Conservation (phyloP, 1,284 basidiomycete species). For the Anthracocystis setariae region DNA sequence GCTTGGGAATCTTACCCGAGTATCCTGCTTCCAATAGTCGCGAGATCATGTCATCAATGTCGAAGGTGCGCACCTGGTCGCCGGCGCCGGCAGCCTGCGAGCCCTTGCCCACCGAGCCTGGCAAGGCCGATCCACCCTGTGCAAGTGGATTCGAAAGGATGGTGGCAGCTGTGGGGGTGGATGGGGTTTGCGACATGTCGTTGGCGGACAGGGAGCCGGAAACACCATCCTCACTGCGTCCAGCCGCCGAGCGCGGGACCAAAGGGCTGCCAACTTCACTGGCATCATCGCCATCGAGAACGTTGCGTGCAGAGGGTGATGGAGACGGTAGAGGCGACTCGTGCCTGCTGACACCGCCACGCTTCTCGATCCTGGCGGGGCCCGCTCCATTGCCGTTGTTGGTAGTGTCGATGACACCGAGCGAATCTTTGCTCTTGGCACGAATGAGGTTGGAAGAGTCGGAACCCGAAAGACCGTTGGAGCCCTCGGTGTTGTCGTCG, state of each 20-base stretch:
- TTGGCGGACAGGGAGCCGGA: constrained; percentile 20
- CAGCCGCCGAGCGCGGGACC: constrained; percentile 26
- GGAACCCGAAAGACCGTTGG: constrained; percentile 35
- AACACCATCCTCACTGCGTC: constrained; percentile 10
- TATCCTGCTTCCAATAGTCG: constrained; percentile 96
- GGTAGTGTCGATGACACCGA: constrained; percentile 28
- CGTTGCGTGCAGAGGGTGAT: constrained; percentile 52
- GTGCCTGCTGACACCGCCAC: constrained; percentile 60
- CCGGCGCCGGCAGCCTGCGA: constrained; percentile 35
- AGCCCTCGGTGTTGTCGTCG: constrained; percentile 25
- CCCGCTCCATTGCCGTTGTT: constrained; percentile 13
- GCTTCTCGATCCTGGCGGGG: constrained; percentile 59
- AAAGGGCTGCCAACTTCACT: constrained; percentile 38
- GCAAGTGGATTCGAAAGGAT: constrained; percentile 53
- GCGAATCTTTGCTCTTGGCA: constrained; percentile 38
- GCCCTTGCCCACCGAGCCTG: constrained; percentile 35
- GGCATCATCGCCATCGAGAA: constrained; percentile 33
- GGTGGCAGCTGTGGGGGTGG: constrained; percentile 33
- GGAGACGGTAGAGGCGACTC: constrained; percentile 61
- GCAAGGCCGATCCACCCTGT: constrained; percentile 25
- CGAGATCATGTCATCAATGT: constrained; percentile 99
- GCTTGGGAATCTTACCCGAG: constrained; percentile 96
- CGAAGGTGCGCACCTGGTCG: constrained; percentile 73
- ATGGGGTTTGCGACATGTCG: constrained; percentile 29
- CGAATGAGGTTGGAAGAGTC: constrained; percentile 45